Conservation (phyloP, 441 rosid genomes). For the Isatis lusitanica region DNA sequence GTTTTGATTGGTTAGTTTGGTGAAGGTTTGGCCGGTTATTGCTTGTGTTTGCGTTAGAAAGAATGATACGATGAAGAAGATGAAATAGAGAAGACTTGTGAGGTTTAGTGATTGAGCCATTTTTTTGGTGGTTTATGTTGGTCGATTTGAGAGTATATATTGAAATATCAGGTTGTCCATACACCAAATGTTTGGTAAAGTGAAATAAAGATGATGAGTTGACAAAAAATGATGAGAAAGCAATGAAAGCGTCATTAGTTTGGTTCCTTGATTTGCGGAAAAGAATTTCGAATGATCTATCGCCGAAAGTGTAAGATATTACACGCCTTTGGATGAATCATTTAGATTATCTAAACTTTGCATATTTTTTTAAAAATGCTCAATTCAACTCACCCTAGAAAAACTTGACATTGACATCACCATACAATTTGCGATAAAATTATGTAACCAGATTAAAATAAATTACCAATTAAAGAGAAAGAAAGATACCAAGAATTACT, state of each 20-base stretch:
- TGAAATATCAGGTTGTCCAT: background rate
- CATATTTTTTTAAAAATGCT: too few relatives aligned
- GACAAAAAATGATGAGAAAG: background rate
- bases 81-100: background rate
- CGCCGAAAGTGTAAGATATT: constrained; percentile 16
- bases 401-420: too few relatives aligned
- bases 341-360: background rate
- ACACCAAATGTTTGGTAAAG: constrained; percentile 10
- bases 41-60: constrained; percentile 14
- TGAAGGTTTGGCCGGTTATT: constrained; percentile 7
- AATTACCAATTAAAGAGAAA: background rate
- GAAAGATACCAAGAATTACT: background rate
- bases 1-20: constrained; percentile 1
- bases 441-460: background rate
- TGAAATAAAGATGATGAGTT: background rate
- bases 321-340: background rate
- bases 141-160: constrained; percentile 8
- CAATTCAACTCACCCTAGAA: too few relatives aligned
- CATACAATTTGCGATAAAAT: too few relatives aligned
- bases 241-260: constrained; percentile 2
- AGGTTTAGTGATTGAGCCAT: constrained; percentile 27
- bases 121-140: background rate
- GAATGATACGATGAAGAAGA: constrained; percentile 10
- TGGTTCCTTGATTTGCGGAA: constrained; percentile 28
- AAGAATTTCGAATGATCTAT: constrained; percentile 26